Conservation (phyloP, 768 basidiomycete genomes). For the Pleurotus djamor region DNA sequence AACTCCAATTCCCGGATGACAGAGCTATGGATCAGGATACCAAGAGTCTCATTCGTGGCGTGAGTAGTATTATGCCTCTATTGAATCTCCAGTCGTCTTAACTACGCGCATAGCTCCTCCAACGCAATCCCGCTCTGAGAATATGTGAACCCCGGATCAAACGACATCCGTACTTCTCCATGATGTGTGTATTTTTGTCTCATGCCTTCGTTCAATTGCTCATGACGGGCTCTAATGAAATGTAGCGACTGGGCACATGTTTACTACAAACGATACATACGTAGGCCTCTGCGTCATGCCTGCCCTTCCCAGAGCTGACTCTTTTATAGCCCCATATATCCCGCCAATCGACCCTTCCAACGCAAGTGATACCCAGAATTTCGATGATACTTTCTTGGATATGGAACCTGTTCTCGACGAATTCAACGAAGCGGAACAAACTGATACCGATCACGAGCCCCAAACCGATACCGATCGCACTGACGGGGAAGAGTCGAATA, state of each 20-base stretch:
- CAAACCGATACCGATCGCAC: slow-evolving; percentile 70
- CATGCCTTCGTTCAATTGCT: slow-evolving; percentile 6
- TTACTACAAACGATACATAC: slow-evolving; percentile 92
- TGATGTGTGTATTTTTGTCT: slow-evolving; percentile 65
- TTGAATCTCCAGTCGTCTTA: not conserved
- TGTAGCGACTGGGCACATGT: slow-evolving; percentile 91
- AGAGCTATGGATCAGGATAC: slow-evolving; percentile 93
- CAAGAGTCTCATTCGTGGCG: slow-evolving; percentile 92
- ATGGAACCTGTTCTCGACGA: slow-evolving; percentile 93
- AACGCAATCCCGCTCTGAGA: slow-evolving; percentile 87
- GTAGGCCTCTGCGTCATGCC: slow-evolving; percentile 39
- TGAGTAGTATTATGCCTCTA: slow-evolving; percentile 36
- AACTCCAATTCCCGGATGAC: slow-evolving; percentile 87
- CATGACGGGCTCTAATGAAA: slow-evolving; percentile 12
- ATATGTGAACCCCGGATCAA: slow-evolving; percentile 94
- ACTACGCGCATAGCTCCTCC: slow-evolving; percentile 62
- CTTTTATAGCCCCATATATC: slow-evolving; percentile 77
- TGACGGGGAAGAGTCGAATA: slow-evolving; percentile 73
- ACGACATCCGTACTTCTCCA: slow-evolving; percentile 91
- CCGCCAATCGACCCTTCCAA: slow-evolving; percentile 89
- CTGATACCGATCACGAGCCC: slow-evolving; percentile 68
- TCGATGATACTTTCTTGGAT: slow-evolving; percentile 94
- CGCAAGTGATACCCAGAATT: slow-evolving; percentile 96
- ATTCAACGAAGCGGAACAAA: slow-evolving; percentile 56
- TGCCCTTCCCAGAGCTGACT: slow-evolving; percentile 7